phyloP scores from a whole-genome alignment of 83 land plant genomes.

The Picea mariana region DNA sequence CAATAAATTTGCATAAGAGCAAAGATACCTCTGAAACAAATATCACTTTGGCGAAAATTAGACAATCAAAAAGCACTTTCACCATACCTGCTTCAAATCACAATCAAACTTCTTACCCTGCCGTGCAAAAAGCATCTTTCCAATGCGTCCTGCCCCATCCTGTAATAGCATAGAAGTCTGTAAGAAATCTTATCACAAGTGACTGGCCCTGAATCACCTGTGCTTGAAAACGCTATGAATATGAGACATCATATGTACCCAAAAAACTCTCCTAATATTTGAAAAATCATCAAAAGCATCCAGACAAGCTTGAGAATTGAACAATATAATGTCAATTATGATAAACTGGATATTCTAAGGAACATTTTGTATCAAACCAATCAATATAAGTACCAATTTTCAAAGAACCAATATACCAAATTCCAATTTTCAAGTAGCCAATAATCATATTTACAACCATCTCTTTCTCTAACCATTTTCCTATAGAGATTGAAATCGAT shows the following conservation, averaged over 20 bases:
- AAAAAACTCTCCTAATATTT: neutral
- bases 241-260: neutral
- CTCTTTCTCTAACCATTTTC: neutral
- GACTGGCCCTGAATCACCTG: neutral
- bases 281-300: neutral
- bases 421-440: neutral
- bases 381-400: too few relatives aligned
- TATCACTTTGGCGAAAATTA: neutral
- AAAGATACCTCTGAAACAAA: neutral
- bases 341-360: neutral
- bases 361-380: too few relatives aligned
- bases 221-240: neutral
- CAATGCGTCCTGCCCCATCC: conserved; percentile 99
- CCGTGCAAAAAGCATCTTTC: conserved; percentile 97
- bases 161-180: conserved; percentile 18
- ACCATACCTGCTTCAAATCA: conserved; percentile 85
- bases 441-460: neutral
- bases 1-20: neutral
- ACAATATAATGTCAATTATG: neutral
- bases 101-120: conserved; percentile 98
- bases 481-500: neutral
- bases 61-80: neutral
- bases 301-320: neutral
- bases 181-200: neutral
- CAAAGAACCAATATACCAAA: too few relatives aligned